Conservation (phyloP, 352 stramenopile species). For the Phytophthora boehmeriae region DNA sequence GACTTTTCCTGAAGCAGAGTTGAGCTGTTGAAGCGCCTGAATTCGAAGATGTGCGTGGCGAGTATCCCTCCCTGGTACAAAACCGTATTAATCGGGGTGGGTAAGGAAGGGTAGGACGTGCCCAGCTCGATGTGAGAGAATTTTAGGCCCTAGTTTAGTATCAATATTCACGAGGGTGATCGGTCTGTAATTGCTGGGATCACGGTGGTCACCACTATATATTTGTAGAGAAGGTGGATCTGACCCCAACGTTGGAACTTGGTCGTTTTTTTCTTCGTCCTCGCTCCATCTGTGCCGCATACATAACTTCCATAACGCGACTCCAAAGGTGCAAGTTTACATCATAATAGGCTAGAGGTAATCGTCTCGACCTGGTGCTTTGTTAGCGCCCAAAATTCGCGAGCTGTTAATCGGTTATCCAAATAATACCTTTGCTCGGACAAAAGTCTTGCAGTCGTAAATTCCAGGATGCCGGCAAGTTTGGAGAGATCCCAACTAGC, state of each 20-base stretch:
- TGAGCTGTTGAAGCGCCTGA: neutral
- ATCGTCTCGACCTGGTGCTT: neutral
- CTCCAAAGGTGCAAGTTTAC: neutral
- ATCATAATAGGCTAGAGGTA: neutral
- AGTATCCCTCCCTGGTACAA: neutral
- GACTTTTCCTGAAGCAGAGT: neutral
- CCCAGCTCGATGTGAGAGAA: neutral
- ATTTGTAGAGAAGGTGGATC: neutral
- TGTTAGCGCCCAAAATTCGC: neutral
- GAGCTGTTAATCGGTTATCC: neutral
- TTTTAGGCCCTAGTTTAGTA: conserved; percentile 4
- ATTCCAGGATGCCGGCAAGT: neutral
- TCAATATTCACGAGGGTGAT: conserved; percentile 5
- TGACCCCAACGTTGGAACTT: neutral
- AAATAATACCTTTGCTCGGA: neutral
- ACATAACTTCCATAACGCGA: neutral
- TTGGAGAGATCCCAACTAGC: neutral
- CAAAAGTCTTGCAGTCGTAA: neutral
- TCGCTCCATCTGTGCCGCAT: neutral
- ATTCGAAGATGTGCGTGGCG: neutral
- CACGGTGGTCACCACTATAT: neutral
- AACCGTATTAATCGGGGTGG: neutral
- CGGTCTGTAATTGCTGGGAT: conserved; percentile 6
- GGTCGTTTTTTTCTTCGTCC: neutral
- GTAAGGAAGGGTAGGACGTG: neutral